These are phyloP conservation scores for Nakaseomyces bracarensis DNA, from an alignment of 1,139 yeast genomes.

Conservation along the genomic window DNA sequence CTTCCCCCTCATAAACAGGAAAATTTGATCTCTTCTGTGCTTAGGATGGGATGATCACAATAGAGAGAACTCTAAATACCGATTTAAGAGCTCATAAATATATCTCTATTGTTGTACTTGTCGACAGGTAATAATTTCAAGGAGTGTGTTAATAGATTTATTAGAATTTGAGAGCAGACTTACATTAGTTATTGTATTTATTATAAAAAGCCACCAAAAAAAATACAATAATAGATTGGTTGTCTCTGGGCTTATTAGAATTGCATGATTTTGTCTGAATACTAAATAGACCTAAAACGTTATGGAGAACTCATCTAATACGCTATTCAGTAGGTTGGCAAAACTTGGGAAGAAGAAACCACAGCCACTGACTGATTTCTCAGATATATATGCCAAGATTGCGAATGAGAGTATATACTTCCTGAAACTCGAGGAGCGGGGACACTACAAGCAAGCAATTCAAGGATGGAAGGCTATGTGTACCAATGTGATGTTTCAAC, in stretches of 20 bases:
- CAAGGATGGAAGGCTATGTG: constrained; percentile 68
- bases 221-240: no score
- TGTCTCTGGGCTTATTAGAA: background rate
- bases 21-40: background rate
- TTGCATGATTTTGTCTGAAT: background rate
- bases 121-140: no score
- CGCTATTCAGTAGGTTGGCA: constrained; percentile 24
- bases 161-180: no score
- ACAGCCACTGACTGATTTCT: constrained; percentile 48
- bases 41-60: no score
- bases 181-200: no score
- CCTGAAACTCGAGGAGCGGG: constrained; percentile 49
- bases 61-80: no score
- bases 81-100: no score
- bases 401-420: constrained; percentile 52
- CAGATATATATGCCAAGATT: constrained; percentile 53
- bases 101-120: no score
- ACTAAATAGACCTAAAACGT: background rate
- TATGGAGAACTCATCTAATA: constrained; percentile 20
- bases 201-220: no score
- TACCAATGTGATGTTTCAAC: constrained; percentile 47
- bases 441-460: constrained; percentile 46
- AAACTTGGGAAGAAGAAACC: constrained; percentile 47
- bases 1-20: background rate
- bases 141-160: no score